Conservation (phyloP, 495 filamentous ascomycete species). For the Viridothelium virens region DNA sequence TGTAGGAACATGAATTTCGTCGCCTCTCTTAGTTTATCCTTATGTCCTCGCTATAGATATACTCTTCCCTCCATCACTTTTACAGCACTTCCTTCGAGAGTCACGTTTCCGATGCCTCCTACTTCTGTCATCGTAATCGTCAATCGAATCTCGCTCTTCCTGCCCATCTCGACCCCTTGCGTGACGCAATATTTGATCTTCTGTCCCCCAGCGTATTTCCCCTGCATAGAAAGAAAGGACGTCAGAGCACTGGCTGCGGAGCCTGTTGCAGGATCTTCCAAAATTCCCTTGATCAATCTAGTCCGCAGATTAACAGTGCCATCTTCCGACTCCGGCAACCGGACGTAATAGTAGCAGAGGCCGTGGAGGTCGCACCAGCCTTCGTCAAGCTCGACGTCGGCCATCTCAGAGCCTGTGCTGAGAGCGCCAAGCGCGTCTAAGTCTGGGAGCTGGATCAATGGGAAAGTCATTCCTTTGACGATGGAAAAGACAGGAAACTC, state of each 20-base stretch:
- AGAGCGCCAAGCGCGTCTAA: constrained; percentile 26
- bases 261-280: constrained; percentile 66
- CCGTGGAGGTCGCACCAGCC: constrained; percentile 51
- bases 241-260: constrained; percentile 53
- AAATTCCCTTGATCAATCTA: constrained; percentile 49
- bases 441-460: constrained; percentile 46
- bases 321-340: constrained; percentile 30
- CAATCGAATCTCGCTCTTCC: constrained; percentile 53
- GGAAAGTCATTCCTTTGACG: constrained; percentile 62
- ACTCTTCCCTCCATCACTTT: constrained; percentile 34
- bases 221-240: constrained; percentile 48
- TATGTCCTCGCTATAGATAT: neutral
- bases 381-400: constrained; percentile 41
- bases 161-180: constrained; percentile 75
- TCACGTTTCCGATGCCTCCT: constrained; percentile 26
- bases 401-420: neutral
- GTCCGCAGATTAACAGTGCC: constrained; percentile 33
- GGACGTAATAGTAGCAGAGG: constrained; percentile 50
- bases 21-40: neutral
- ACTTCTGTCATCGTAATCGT: constrained; percentile 34
- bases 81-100: constrained; percentile 32
- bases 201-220: constrained; percentile 26
- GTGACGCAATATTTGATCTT: constrained; percentile 45
- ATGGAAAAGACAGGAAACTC: constrained; percentile 50
- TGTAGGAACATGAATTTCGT: neutral